Evolutionary conservation across 176 grass and related monocot genomes (phyloP).

Genomic region (Zea luxurians): DNA sequence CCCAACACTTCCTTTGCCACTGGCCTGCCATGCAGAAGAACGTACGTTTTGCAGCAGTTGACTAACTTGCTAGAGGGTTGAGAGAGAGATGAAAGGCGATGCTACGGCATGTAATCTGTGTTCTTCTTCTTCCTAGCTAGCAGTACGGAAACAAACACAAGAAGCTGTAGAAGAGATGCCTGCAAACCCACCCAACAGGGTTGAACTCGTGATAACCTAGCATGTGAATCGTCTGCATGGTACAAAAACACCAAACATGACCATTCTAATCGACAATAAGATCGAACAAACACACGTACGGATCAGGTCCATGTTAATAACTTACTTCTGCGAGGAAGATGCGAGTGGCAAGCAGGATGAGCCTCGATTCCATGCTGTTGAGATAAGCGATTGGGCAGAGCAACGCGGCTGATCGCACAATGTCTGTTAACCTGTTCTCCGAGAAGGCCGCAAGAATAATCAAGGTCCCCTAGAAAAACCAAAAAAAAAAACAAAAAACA

Average conservation of each 20-base stretch:
- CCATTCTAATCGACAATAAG: neutral
- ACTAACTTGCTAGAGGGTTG: neutral
- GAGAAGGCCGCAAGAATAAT: conserved; percentile 58
- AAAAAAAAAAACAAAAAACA: too few relatives aligned
- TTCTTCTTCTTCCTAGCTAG: conserved; percentile 10
- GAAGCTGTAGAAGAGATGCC: conserved; percentile 20
- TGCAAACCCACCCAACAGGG: conserved; percentile 40
- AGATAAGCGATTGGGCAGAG: conserved; percentile 63
- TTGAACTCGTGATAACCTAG: conserved; percentile 54
- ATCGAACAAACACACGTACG: neutral
- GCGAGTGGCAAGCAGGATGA: conserved; percentile 10
- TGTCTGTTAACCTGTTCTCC: conserved; percentile 42
- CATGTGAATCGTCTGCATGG: conserved; percentile 39
- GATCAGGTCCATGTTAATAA: neutral
- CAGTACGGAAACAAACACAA: neutral
- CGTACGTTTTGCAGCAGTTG: neutral
- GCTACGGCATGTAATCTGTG: neutral
- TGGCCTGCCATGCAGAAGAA: conserved; percentile 32
- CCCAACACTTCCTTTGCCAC: conserved; percentile 24
- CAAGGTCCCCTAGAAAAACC: conserved; percentile 58
- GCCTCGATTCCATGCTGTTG: conserved; percentile 35
- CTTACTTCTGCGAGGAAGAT: conserved; percentile 54
- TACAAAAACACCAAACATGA: conserved; percentile 3
- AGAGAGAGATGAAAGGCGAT: neutral
- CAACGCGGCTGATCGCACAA: conserved; percentile 59